Percentiles rank a stretch among this genome's conserved stretches.
Conservation (phyloP, 2,329 filamentous ascomycete genomes). For the Chalara sp. region DNA sequence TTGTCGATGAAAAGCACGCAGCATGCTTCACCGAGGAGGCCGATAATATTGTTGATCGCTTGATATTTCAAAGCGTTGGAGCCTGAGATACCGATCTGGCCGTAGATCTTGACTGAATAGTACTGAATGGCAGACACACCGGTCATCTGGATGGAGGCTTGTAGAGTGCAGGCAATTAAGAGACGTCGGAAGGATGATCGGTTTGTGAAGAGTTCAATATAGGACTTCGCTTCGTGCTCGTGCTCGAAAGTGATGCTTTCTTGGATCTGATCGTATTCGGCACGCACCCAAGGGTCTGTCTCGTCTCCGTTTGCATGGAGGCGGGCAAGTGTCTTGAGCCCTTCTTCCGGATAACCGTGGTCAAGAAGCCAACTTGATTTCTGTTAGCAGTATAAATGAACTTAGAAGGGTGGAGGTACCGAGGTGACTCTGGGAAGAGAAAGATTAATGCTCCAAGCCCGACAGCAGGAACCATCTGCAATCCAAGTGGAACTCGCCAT, state of each 20-base stretch:
- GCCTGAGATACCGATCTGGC: conserved; percentile 50
- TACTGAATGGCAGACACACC: conserved; percentile 60
- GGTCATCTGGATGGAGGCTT: conserved; percentile 61
- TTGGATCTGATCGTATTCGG: conserved; percentile 58
- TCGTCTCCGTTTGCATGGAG: conserved; percentile 55
- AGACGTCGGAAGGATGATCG: conserved; percentile 56
- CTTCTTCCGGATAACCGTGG: conserved; percentile 47
- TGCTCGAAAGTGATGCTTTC: conserved; percentile 55
- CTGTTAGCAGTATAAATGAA: background rate
- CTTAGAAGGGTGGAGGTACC: conserved; percentile 19
- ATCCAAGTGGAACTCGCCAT: conserved; percentile 33
- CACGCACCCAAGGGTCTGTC: conserved; percentile 53
- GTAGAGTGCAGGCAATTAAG: conserved; percentile 53
- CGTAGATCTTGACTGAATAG: conserved; percentile 51
- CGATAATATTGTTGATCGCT: conserved; percentile 57
- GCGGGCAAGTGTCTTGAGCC: conserved; percentile 48
- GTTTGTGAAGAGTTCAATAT: conserved; percentile 52
- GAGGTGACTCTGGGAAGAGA: conserved; percentile 53
- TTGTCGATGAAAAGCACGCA: conserved; percentile 60
- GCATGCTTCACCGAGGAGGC: conserved; percentile 49
- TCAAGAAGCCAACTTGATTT: conserved; percentile 56
- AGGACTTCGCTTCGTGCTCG: conserved; percentile 56
- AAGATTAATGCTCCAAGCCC: conserved; percentile 50
- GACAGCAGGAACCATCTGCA: conserved; percentile 54
- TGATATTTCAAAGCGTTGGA: conserved; percentile 56